Base-by-base conservation (phyloP, 1,284 basidiomycete species). In the Spongiforma sp. region DNA sequence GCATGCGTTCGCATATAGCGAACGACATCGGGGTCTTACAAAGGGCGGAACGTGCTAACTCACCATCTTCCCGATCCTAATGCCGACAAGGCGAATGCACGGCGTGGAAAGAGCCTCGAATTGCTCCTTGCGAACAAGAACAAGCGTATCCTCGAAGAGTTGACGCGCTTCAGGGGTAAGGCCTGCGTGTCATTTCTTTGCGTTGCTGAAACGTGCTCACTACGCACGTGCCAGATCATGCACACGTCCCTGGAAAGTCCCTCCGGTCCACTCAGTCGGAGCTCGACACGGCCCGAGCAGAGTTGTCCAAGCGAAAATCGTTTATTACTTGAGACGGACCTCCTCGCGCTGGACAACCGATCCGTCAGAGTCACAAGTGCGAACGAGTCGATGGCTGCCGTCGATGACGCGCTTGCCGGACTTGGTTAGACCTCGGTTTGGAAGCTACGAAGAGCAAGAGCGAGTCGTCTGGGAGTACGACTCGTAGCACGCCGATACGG, bases 91-190 rank as follows among this genome's bases (percentile, higher is more conserved):
- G 87, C 90, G 39, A 94, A 92, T 70, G 82, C 80, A 33, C 87
- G 90, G 63, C 87, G 88, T 41, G 93, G 88, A 28, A 92, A 91
- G 75, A 94, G 95, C 0, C 86, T 99, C 1, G 97, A 99, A 78
- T 88, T 89, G 32, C 87, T 99, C 2, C 86, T 99, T 33, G 94
- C 96, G 4, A 90, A 88, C 57, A 99, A 98, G 83, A 99, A 99
- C 79, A 94, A 94, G 73, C 89, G 93, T 56, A 87, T 99, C n/a
- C 85, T 95, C 53, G 96, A 99, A 70, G 95, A 99, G 73, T 80
- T 99, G 48, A 97, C 97, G 4, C 95, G 90, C 69, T 89, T 98
- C 71, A 85, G 96, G n/a, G 62, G 94, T 94, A 70, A 24, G 86
- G 21, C 19, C 14, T 2, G 10, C 52, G 30, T 21, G 36, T 4